phyloP scores from a whole-genome alignment of 2,329 filamentous ascomycete genomes.

The Phoma herbarum region DNA sequence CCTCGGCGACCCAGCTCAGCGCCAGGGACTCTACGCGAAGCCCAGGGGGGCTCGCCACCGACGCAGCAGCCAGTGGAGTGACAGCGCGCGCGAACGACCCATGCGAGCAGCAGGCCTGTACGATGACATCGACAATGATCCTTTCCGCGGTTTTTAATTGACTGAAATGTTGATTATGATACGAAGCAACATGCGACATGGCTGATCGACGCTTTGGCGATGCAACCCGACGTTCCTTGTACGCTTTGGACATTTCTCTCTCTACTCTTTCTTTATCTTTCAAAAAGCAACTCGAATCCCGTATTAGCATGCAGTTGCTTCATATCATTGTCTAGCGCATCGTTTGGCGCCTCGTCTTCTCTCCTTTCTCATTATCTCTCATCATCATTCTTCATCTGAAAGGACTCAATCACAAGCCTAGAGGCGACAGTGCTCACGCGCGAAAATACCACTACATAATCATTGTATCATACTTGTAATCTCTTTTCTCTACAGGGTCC shows the following conservation, averaged over 20 bases:
- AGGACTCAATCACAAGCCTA: slow-evolving; percentile 6
- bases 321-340: neutral
- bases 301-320: neutral
- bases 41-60: slow-evolving; percentile 41
- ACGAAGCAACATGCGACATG: slow-evolving; percentile 6
- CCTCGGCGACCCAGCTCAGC: slow-evolving; percentile 35
- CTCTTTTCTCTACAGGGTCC: neutral
- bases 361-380: too few relatives aligned
- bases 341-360: neutral
- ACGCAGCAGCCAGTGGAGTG: slow-evolving; percentile 50
- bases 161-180: slow-evolving; percentile 3
- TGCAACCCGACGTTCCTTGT: neutral
- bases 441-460: slow-evolving; percentile 6
- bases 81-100: slow-evolving; percentile 42
- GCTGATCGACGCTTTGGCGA: neutral
- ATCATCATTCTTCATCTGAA: neutral
- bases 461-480: slow-evolving; percentile 2
- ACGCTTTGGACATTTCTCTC: neutral
- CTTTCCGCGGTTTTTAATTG: slow-evolving; percentile 47
- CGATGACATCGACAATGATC: slow-evolving; percentile 49
- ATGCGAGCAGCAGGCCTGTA: slow-evolving; percentile 42
- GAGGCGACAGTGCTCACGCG: slow-evolving; percentile 13
- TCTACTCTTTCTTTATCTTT: slow-evolving; percentile 7
- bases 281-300: neutral
- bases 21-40: slow-evolving; percentile 23